These are phyloP conservation scores for Sclerotinia trifoliorum DNA, from an alignment of 2,329 filamentous ascomycete genomes.

Conservation along the genomic window DNA sequence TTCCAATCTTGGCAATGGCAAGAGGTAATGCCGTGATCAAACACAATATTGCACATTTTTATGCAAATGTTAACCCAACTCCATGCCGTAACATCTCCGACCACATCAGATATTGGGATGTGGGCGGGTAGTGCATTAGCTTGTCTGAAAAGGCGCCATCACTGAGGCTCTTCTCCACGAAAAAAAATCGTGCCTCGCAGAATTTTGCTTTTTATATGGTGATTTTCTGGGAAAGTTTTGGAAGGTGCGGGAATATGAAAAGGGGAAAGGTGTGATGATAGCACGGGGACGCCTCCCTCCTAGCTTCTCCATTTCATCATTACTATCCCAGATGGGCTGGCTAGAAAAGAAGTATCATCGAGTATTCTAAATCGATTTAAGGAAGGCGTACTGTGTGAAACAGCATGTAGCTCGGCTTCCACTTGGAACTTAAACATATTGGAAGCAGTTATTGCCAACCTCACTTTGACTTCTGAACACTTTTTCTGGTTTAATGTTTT, in stretches of 20 bases:
- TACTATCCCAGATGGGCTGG: neutral
- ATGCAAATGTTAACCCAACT: neutral
- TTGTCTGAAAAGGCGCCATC: neutral
- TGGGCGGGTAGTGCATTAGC: neutral
- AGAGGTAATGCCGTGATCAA: neutral
- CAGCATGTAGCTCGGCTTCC: neutral
- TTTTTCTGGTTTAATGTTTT: neutral
- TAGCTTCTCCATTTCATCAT: neutral
- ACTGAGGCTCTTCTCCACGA: neutral
- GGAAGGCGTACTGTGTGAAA: neutral
- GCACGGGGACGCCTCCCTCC: neutral
- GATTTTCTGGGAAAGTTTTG: too few species aligned
- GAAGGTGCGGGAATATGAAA: neutral
- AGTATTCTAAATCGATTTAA: neutral
- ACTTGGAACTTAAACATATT: neutral
- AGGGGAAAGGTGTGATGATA: neutral
- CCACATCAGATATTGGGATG: neutral
- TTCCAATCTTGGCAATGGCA: neutral
- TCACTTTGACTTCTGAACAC: neutral
- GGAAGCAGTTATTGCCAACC: neutral
- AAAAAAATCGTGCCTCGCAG: neutral
- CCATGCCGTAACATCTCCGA: neutral
- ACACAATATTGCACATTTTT: neutral
- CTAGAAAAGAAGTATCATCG: neutral
- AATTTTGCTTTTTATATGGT: neutral